A percentile compares a stretch with the other conserved stretches of the same genome.
These are phyloP conservation scores for Metschnikowia arizonensis DNA, from an alignment of 805 yeast genomes.

Conservation along the genomic window DNA sequence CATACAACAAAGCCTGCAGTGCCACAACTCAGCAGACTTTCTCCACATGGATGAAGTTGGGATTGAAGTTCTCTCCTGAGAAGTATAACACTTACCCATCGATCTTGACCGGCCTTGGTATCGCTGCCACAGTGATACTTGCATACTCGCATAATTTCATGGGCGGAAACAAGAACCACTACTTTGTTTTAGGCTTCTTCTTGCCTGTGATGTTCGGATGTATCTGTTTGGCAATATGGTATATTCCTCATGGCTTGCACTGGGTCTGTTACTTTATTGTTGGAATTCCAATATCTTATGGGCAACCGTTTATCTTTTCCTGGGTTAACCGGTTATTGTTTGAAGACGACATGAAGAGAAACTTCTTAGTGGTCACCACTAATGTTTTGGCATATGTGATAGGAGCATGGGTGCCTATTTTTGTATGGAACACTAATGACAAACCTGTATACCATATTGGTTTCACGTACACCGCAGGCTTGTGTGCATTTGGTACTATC, in stretches of 20 bases:
- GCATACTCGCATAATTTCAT: slow-evolving; percentile 36
- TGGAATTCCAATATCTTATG: slow-evolving; percentile 48
- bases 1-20: slow-evolving; percentile 36
- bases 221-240: slow-evolving; percentile 44
- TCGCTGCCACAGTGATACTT: slow-evolving; percentile 30
- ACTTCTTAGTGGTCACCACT: slow-evolving; percentile 36
- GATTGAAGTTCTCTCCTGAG: slow-evolving; percentile 27
- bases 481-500: slow-evolving; percentile 28
- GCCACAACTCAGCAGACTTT: slow-evolving; percentile 39
- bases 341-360: slow-evolving; percentile 33
- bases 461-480: slow-evolving; percentile 32
- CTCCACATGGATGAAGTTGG: slow-evolving; percentile 42
- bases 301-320: slow-evolving; percentile 53
- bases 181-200: slow-evolving; percentile 37
- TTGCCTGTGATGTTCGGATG: slow-evolving; percentile 39
- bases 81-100: slow-evolving; percentile 43
- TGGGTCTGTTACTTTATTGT: slow-evolving; percentile 48
- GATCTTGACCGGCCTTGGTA: slow-evolving; percentile 34
- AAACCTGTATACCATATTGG: slow-evolving; percentile 33
- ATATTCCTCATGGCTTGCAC: slow-evolving; percentile 45
- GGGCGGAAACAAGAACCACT: slow-evolving; percentile 32
- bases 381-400: slow-evolving; percentile 39
- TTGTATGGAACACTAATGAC: slow-evolving; percentile 37
- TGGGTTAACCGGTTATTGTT: slow-evolving; percentile 51
- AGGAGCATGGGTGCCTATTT: slow-evolving; percentile 36